Evolutionary conservation across 2,329 filamentous ascomycete genomes (phyloP), one percentile per base, ranked within the genome.

Genomic region (Parastagonospora avenae): DNA sequence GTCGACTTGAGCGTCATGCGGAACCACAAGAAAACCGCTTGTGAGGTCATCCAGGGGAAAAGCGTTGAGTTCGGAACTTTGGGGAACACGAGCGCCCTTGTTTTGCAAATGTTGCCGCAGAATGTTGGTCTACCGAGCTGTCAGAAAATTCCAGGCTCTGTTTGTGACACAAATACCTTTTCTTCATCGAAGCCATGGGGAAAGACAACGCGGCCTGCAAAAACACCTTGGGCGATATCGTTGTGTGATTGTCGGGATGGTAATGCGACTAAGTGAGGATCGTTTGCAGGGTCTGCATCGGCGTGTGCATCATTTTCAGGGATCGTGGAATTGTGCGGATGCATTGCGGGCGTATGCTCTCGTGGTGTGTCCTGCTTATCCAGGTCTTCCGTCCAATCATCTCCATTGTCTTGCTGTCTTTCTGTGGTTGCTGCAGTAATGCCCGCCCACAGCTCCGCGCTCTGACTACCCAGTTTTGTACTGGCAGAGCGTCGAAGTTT

Each of bases 401-500:
- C 68, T 28, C 59, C 59, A 8, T 64, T 59, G 11, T 63, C 52
- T 30, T 52, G 56, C 36, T 55, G 62, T 38, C 46, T 60, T 14
- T 69, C 62, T 40, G 66, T 60, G 46, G 66, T 63, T 7, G 56
- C 67, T 37, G 66, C 85, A 19, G 94, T 82, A 52, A 99, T 95
- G 63, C 95, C 91, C 4, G 88, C 88, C 93, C 93, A 97, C n/a
- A 97, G 82, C 27, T 85, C 86, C 63, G 92, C 86, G 60, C 87
- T 88, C 65, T 97, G 92, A 42, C 82, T 89, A 50, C 82, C 87
- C 29, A 97, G 78, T 70, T 91, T 93, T 67, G 88, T 86, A 72
- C 92, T 97, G 16, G 92, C 90, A 5, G 90, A 92, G 64, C 92
- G 89, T 60, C 94, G 86, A 59, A 99, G 76, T 76, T 97, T 97